Percentiles rank a stretch among this genome's conserved stretches.
phyloP scores from a whole-genome alignment of 2,329 filamentous ascomycete species.

The Ceratocystis smalleyi region DNA sequence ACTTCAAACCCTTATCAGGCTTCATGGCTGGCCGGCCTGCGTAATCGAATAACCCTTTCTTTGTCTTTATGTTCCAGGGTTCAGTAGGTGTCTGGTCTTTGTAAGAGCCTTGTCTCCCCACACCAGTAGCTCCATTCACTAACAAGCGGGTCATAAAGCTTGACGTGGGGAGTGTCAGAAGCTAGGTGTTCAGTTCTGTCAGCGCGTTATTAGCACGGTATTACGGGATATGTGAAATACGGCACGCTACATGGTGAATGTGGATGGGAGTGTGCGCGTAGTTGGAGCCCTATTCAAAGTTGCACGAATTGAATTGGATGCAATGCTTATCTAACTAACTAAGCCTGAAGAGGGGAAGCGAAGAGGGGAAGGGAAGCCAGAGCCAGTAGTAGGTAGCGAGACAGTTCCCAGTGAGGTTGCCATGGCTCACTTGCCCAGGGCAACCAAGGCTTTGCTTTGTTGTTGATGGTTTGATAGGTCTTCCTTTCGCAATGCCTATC shows the following conservation, averaged over 20 bases:
- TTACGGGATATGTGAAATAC: no score
- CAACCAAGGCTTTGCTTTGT: not conserved
- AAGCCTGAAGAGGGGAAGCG: not conserved
- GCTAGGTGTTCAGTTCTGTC: not conserved
- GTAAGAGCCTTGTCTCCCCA: not conserved
- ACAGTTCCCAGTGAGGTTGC: not conserved
- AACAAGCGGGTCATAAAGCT: not conserved
- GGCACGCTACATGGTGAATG: not conserved
- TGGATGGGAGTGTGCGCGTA: not conserved
- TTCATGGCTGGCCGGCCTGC: not conserved
- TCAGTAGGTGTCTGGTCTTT: not conserved
- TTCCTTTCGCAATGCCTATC: no score
- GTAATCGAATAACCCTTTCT: not conserved
- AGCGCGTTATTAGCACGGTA: not conserved
- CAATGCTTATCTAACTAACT: no score
- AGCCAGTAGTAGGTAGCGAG: not conserved
- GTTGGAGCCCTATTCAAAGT: no score
- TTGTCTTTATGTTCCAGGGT: not conserved
- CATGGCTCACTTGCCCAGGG: not conserved
- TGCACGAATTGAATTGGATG: no score
- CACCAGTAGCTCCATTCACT: not conserved
- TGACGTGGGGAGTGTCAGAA: not conserved
- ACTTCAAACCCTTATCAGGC: no score
- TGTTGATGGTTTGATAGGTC: not conserved
- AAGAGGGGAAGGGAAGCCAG: not conserved